Evolutionary conservation across 2,329 filamentous ascomycete genomes (phyloP), one percentile per base, ranked within the genome.

Genomic region (Pleurostoma richardsiae): DNA sequence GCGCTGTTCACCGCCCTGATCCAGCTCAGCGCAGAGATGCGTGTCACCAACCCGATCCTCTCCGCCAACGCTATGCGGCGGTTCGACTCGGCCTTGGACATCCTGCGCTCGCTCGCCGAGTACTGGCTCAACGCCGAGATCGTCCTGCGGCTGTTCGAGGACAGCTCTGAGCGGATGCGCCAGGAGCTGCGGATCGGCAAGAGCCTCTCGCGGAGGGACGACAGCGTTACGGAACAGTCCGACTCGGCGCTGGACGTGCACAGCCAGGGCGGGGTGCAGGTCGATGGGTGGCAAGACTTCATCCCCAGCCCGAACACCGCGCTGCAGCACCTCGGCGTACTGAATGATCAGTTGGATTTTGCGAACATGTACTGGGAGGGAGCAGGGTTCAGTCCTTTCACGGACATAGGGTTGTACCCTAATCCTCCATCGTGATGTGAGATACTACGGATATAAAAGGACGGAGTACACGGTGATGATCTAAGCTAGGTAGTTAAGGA

Each of bases 1-100:
- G 68, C 67, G 1, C 53, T 71, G 5, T 71, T 71, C 53, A 71
- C 68, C 5, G 68, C 68, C 11, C 71, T 71, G 68, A 70, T 71
- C 29, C 68, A 71, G 58, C 67, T 71, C 6, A 64, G 68, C 19
- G 68, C 71, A 6, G 68, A 71, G 48, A 60, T 71, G 26, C 66
- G 67, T 27, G 71, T 71, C 47, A 71, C 68, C 3, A 71, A 71
- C 41, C 68, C 68, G 4, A 64, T 71, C 3, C 54, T 71, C 7
- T 68, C 68, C 4, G 71, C 71, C 52, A 70, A 70, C 44, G 68
- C 67, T 11, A 60, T 71, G 41, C 65, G 68, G 33, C 64, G 68
- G 19, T 70, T 70, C 42, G 67, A 71, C 47, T 70, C 68, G 3
- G 65, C 66, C 2, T 59, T 67, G 2, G 61, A 64, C 48, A 70